Base-by-base conservation (phyloP, 176 grass and related monocot genomes). In the Dactylis glomerata region DNA sequence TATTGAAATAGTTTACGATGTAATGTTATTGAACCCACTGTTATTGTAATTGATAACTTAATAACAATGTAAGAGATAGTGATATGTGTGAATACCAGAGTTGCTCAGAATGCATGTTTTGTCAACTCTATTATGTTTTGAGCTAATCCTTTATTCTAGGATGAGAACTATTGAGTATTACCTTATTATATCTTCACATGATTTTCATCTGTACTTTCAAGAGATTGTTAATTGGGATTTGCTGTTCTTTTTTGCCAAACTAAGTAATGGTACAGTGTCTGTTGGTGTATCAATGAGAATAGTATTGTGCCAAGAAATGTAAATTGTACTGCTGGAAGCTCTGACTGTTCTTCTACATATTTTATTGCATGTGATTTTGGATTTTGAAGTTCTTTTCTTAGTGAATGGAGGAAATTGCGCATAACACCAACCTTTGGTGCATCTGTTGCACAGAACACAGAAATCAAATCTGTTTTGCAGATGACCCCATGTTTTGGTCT, bases 151-250 rank as follows among this genome's bases (percentile, higher is more conserved):
- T 28, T 79, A 12, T 46, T 64, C 42, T 44, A 63, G 76, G 55
- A 62, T 45, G 9, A 63, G 36, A 46, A 64, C 16, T 46, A 58
- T 62, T 31, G 56, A 68, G 47, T 38, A 50, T 49, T 36, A 12
- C 42, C 20, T 49, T 52, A 3, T 27, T 49, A 67, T 34, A 51
- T 52, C 19, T 50, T 33, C 50, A 22, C 31, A 41, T 79, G 12
- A 70, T 62, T 72, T 83, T 73, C 24, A 38, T 83, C 24, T 47
- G 15, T 30, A 24, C 42, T 79, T 64, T 88, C 16, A 57, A 50
- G 78, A 54, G n/a, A 50, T 19, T 68, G 12, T 16, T 50, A 13
- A 30, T 83, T 28, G 38, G 28, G 22, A 0, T 3, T 5, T 80
- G 54, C 13, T 34, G 40, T 27, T 59, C 16, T 46, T 50, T 46